These are phyloP conservation scores for Barnettozyma californica DNA, from an alignment of 805 yeast genomes.

Conservation along the genomic window DNA sequence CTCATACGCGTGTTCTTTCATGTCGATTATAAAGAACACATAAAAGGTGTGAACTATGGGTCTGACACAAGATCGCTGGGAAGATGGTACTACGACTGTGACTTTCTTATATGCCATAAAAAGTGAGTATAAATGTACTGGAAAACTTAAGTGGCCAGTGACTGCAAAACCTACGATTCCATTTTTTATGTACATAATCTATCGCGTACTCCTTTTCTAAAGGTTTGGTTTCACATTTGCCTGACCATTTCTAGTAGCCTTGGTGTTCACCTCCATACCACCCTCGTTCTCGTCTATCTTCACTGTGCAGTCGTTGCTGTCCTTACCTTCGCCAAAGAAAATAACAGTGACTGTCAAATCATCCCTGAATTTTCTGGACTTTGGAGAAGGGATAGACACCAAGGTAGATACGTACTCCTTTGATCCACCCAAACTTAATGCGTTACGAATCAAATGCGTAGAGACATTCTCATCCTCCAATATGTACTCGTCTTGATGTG, in stretches of 20 bases:
- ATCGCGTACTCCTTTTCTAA: background rate
- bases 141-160: background rate
- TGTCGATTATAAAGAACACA: slow-evolving; percentile 39
- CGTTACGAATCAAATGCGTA: slow-evolving; percentile 91
- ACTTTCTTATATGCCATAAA: slow-evolving; percentile 33
- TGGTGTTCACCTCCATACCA: slow-evolving; percentile 10
- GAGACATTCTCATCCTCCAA: slow-evolving; percentile 85
- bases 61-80: slow-evolving; percentile 47
- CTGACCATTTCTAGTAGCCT: slow-evolving; percentile 11
- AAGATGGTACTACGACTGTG: slow-evolving; percentile 54
- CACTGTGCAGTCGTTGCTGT: background rate
- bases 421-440: slow-evolving; percentile 82
- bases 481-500: slow-evolving; percentile 36
- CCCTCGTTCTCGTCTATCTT: slow-evolving; percentile 3
- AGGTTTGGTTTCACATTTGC: slow-evolving; percentile 3
- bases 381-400: slow-evolving; percentile 86
- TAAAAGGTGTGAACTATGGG: slow-evolving; percentile 45
- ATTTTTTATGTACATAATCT: background rate
- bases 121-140: background rate
- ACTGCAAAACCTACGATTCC: background rate
- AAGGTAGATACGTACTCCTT: slow-evolving; percentile 84
- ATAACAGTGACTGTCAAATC: slow-evolving; percentile 95
- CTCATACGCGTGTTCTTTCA: slow-evolving; percentile 47
- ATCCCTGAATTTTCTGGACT: slow-evolving; percentile 88
- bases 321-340: slow-evolving; percentile 62